Evolutionary conservation across 257 asterid genomes (phyloP).

Genomic region (Solanum chilense): DNA sequence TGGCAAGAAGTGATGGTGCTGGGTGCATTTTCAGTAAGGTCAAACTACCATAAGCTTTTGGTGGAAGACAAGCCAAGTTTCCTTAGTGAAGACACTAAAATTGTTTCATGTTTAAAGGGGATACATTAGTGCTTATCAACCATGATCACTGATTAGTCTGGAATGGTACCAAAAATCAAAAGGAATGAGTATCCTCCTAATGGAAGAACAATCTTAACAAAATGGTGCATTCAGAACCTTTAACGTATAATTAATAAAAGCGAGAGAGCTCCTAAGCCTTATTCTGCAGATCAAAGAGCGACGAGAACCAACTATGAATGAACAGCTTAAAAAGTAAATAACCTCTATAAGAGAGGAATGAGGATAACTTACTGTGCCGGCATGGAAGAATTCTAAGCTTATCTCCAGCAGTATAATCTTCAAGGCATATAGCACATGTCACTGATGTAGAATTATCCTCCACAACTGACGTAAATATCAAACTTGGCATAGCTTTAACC

Average conservation of each 20-base stretch:
- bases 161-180: neutral
- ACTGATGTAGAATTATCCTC: constrained; percentile 77
- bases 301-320: neutral
- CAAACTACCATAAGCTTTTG: neutral
- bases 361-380: constrained; percentile 57
- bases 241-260: neutral
- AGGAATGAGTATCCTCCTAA: neutral
- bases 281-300: no score
- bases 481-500: constrained; percentile 80
- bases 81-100: neutral
- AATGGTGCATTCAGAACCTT: neutral
- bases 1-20: neutral
- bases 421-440: constrained; percentile 90
- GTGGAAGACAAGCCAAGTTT: neutral
- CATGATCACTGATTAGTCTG: neutral
- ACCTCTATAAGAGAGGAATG: neutral
- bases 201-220: neutral
- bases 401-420: constrained; percentile 71
- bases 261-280: no score
- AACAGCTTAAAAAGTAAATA: neutral
- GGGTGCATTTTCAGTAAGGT: neutral
- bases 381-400: constrained; percentile 79
- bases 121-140: neutral
- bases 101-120: neutral
- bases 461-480: constrained; percentile 54